These are phyloP conservation scores for Mallotus nudiflorus DNA, from an alignment of 345 rosid species.

Conservation along the genomic window DNA sequence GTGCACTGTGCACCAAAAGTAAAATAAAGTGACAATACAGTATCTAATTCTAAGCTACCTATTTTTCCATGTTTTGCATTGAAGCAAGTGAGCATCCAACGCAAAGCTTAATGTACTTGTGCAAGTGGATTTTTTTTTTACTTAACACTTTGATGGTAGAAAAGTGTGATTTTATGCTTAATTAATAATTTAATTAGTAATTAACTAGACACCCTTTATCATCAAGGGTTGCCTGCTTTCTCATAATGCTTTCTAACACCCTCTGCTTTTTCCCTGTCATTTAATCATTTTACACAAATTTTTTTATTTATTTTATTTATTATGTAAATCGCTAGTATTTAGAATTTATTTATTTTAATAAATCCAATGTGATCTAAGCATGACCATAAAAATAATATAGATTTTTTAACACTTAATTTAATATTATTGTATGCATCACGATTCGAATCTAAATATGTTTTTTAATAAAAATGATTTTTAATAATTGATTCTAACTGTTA, in stretches of 20 bases:
- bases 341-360: too few species aligned
- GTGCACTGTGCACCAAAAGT: too few species aligned
- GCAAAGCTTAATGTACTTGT: neutral
- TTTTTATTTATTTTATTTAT: neutral
- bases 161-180: neutral
- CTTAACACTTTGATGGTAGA: neutral
- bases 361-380: too few species aligned
- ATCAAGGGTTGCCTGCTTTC: neutral
- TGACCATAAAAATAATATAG: too few species aligned
- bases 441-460: too few species aligned
- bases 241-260: neutral
- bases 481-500: too few species aligned
- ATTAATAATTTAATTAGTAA: neutral
- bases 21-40: too few species aligned
- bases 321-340: neutral
- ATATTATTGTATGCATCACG: too few species aligned
- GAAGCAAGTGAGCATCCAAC: neutral
- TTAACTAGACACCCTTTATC: neutral
- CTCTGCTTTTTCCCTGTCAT: conserved; percentile 16
- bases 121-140: neutral
- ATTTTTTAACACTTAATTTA: too few species aligned
- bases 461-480: too few species aligned
- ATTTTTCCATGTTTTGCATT: too few species aligned
- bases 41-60: too few species aligned
- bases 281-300: conserved; percentile 9